A percentile compares a stretch with the other conserved stretches of the same genome.
Conservation (phyloP, 768 basidiomycete genomes). For the Termitomyces heimii region DNA sequence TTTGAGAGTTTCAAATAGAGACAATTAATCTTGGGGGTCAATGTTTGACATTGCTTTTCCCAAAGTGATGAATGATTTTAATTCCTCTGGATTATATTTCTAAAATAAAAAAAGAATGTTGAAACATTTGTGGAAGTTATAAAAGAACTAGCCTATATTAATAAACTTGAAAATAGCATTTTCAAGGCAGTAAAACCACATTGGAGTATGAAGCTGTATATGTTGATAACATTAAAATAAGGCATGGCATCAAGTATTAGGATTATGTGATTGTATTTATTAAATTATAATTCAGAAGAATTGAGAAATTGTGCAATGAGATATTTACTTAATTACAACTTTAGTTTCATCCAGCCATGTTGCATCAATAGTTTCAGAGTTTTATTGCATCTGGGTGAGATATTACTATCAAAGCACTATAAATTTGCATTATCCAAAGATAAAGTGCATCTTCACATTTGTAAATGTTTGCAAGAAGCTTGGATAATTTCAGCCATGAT, state of each 20-base stretch:
- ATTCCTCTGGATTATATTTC: background rate
- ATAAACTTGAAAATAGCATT: background rate
- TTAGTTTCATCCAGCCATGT: background rate
- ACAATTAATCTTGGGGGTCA: background rate
- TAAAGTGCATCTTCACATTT: background rate
- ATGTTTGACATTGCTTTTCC: background rate
- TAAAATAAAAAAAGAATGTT: background rate
- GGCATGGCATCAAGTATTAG: conserved; percentile 5
- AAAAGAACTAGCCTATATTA: background rate
- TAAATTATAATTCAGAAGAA: background rate
- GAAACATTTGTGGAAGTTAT: background rate
- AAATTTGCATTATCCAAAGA: background rate
- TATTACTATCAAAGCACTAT: too few relatives aligned
- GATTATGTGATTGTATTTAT: background rate
- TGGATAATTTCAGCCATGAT: background rate
- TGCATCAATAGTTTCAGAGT: background rate
- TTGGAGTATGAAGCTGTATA: too few relatives aligned
- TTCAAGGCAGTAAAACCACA: background rate
- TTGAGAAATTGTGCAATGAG: background rate
- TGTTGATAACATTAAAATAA: too few relatives aligned
- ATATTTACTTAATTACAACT: background rate
- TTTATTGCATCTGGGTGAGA: background rate
- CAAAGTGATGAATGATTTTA: background rate
- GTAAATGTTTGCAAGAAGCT: background rate
- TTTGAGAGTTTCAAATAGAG: background rate